Percentiles rank a stretch among this genome's conserved stretches.
These are phyloP conservation scores for Cladophialophora yegresii DNA, from an alignment of 2,329 filamentous ascomycete species.

Conservation along the genomic window DNA sequence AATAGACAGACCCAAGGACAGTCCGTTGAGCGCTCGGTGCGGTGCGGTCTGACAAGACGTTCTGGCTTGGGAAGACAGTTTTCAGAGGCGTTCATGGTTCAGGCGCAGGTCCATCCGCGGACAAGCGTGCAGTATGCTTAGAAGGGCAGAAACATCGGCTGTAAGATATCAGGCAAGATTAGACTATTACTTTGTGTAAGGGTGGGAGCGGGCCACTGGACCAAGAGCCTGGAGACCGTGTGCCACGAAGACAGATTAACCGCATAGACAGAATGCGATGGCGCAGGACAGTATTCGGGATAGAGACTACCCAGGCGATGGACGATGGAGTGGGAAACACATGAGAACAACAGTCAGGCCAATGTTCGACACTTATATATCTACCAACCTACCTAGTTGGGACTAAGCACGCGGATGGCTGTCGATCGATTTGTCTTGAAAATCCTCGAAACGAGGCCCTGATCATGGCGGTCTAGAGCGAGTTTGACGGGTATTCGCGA, in stretches of 20 bases:
- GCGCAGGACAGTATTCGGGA: not conserved
- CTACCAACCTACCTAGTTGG: not conserved
- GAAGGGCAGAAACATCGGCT: not conserved
- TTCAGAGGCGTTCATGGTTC: not conserved
- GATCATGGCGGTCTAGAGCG: not conserved
- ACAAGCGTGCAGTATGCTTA: not conserved
- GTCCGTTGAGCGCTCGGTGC: not conserved
- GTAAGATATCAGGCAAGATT: not conserved
- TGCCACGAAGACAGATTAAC: not conserved
- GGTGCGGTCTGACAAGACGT: not conserved
- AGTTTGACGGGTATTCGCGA: not conserved
- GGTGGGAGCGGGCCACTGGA: not conserved
- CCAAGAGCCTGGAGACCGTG: not conserved
- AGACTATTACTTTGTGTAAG: not conserved
- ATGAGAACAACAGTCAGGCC: too few species aligned
- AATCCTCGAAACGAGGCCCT: not conserved
- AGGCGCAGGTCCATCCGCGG: not conserved
- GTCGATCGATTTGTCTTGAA: not conserved
- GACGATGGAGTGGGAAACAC: not conserved
- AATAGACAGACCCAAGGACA: not conserved
- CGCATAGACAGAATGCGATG: not conserved
- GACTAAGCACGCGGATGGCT: not conserved
- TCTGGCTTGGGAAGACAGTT: not conserved
- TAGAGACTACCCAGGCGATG: not conserved
- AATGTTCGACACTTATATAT: not conserved